Evolutionary conservation across 2,329 filamentous ascomycete species (phyloP).

Genomic region (Colletotrichum spinosum): DNA sequence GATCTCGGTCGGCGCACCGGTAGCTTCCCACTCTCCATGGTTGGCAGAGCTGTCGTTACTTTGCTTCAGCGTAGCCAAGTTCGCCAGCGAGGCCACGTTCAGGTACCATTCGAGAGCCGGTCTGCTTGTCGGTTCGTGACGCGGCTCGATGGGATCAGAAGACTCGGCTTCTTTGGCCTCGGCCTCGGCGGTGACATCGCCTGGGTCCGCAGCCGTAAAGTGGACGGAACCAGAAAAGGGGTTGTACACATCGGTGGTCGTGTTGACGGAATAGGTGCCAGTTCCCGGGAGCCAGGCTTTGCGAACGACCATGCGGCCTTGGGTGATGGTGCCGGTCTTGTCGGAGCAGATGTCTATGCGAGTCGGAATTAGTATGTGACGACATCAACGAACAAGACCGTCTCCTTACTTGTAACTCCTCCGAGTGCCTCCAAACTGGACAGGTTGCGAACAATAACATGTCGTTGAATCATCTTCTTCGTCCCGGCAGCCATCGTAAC

Average conservation of each 20-base stretch:
- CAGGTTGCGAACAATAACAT: slow-evolving; percentile 66
- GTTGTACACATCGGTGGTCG: slow-evolving; percentile 66
- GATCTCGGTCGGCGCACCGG: slow-evolving; percentile 77
- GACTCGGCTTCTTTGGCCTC: slow-evolving; percentile 38
- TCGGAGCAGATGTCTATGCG: slow-evolving; percentile 60
- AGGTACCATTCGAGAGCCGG: slow-evolving; percentile 64
- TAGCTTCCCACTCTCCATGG: slow-evolving; percentile 64
- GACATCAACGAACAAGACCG: too few relatives aligned
- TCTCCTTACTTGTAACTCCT: slow-evolving; percentile 59
- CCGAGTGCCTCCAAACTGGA: slow-evolving; percentile 69
- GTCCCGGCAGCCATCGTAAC: slow-evolving; percentile 69
- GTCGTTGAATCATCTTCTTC: slow-evolving; percentile 63
- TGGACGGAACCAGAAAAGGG: slow-evolving; percentile 63
- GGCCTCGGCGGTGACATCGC: slow-evolving; percentile 53
- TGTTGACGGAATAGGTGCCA: slow-evolving; percentile 68
- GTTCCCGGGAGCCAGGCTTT: slow-evolving; percentile 68
- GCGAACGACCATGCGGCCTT: slow-evolving; percentile 73
- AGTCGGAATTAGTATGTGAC: too few relatives aligned
- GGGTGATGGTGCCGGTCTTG: slow-evolving; percentile 70
- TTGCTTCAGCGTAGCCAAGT: slow-evolving; percentile 61
- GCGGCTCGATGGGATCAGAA: slow-evolving; percentile 41
- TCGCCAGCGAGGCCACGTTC: slow-evolving; percentile 68
- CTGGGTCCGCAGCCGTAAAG: slow-evolving; percentile 51
- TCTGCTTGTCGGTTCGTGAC: slow-evolving; percentile 53
- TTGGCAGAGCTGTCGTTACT: slow-evolving; percentile 43